Base-by-base conservation (phyloP, 495 filamentous ascomycete species). In the Barbatosphaeria neglecta region DNA sequence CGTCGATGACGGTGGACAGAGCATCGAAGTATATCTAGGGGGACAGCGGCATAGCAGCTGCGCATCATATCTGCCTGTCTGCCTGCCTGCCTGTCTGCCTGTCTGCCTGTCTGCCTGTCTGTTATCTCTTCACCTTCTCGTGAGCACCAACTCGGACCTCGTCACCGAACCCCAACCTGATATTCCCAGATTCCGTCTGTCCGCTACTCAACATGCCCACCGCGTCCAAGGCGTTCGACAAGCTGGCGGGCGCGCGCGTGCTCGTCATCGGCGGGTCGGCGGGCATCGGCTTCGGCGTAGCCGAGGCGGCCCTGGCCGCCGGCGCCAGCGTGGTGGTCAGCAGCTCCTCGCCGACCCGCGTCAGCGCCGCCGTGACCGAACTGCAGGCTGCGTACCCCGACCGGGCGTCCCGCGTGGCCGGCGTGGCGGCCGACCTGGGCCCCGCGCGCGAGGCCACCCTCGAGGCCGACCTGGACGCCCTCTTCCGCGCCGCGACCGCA, bases 201-300 rank as follows among this genome's bases (percentile, higher is more conserved):
- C n/a, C n/a, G n/a, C n/a, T n/a, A n/a, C n/a, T n/a, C n/a, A n/a
- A n/a, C 8, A 45, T 31, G 2, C 10, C 20, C 41, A 50, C 50
- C 41, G 44, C 45, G 6, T 39, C 50, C 27, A 50, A 18, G 19
- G 62, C 60, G 37, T 67, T 58, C 54, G 61, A 57, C 54, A 69
- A 69, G 46, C 65, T 69, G 45, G 54, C 58, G 4, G 56, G 55
- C 44, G 59, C 56, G 33, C 63, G 64, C 49, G 54, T 81, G 41
- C 68, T 80, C 49, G 46, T 80, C 33, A 65, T 81, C 44, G 78
- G 78, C 22, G 78, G 73, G 9, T 71, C 63, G 24, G 65, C 66
- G 3, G 78, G 77, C 28, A 76, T 83, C 43, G 79, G 78, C 22
- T 74, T 69, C 41, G 66, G 61, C 37, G 72, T 80, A 4, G 77